Evolutionary conservation across 2,329 filamentous ascomycete species (phyloP).

Genomic region (Ophiostoma ulmi): DNA sequence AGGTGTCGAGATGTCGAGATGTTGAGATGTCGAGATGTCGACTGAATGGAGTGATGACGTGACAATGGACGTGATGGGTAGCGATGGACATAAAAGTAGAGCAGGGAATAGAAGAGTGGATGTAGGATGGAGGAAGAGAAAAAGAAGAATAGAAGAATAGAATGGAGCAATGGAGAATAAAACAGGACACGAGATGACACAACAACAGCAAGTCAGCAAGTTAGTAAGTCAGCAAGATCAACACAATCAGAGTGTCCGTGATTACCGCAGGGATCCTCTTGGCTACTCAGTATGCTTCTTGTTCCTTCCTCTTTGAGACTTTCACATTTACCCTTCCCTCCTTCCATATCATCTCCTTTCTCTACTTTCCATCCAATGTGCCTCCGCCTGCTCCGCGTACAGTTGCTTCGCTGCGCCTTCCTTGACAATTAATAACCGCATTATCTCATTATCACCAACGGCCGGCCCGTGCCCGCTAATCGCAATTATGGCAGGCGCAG

Average conservation of each 20-base stretch:
- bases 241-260: background rate
- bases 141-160: background rate
- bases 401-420: background rate
- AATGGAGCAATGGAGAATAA: background rate
- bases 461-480: slow-evolving; percentile 9
- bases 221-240: background rate
- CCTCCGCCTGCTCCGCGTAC: background rate
- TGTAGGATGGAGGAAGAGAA: background rate
- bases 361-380: background rate
- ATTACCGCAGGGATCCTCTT: background rate
- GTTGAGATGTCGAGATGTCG: background rate
- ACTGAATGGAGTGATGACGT: background rate
- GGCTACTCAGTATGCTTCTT: background rate
- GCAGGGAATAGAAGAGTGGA: background rate
- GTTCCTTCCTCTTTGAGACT: background rate
- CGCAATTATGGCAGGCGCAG: background rate
- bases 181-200: background rate
- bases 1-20: background rate
- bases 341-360: background rate
- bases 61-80: background rate
- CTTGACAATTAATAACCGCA: background rate
- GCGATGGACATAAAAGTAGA: background rate
- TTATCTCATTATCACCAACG: background rate
- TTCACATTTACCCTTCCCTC: background rate
- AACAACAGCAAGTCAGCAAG: background rate